phyloP scores from a whole-genome alignment of 257 asterid species.

The Echium plantagineum region DNA sequence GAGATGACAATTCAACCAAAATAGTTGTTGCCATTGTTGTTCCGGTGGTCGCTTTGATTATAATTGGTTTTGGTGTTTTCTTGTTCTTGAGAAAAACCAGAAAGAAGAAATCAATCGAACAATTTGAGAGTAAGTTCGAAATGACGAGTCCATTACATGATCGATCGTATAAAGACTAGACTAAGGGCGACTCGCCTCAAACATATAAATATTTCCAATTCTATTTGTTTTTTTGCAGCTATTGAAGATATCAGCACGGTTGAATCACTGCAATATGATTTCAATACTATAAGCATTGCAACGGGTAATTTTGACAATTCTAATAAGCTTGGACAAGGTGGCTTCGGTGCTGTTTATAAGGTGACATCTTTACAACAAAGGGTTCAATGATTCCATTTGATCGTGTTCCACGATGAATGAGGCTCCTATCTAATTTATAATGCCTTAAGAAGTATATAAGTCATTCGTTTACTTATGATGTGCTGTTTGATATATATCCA shows the following conservation, averaged over 20 bases:
- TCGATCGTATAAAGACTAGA: not conserved
- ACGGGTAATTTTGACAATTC: conserved; percentile 15
- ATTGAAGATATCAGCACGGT: conserved; percentile 1
- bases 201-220: not conserved
- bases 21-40: not conserved
- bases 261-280: conserved; percentile 12
- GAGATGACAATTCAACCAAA: not conserved
- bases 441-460: too few species aligned
- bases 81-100: not conserved
- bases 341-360: conserved; percentile 33
- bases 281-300: conserved; percentile 16
- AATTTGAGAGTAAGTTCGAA: not conserved
- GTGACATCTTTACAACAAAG: conserved; percentile 4
- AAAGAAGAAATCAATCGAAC: not conserved
- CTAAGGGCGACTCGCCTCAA: not conserved
- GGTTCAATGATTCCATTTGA: not conserved
- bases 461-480: too few species aligned
- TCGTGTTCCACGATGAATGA: not conserved
- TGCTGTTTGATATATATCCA: not conserved
- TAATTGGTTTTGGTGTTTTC: not conserved
- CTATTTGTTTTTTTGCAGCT: not conserved
- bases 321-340: conserved; percentile 23
- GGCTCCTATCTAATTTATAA: not conserved
- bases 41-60: not conserved
- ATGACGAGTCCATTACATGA: not conserved